Percentiles rank a stretch among this genome's conserved stretches.
Conservation (phyloP, 768 basidiomycete genomes). For the Trametes sanguinea region DNA sequence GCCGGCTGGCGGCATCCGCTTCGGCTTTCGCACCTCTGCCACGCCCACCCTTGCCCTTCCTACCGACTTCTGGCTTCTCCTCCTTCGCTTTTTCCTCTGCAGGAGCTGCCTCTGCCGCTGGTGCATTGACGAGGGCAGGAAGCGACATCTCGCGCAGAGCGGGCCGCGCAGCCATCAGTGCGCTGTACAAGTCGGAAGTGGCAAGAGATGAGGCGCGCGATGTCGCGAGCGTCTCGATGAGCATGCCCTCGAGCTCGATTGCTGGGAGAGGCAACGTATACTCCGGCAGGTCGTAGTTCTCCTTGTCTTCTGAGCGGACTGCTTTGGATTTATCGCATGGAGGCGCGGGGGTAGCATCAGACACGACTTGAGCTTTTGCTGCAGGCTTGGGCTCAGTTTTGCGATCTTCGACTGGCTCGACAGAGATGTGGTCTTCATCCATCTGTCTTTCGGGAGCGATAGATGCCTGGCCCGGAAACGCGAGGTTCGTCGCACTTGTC, state of each 20-base stretch:
- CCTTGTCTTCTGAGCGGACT: neutral
- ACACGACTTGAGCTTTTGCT: neutral
- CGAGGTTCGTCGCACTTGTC: slow-evolving; percentile 13
- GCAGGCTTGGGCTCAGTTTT: neutral
- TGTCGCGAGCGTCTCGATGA: slow-evolving; percentile 71
- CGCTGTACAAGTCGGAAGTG: slow-evolving; percentile 51
- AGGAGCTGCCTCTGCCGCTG: slow-evolving; percentile 2
- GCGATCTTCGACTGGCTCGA: neutral
- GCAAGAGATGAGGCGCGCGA: slow-evolving; percentile 71
- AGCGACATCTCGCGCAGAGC: slow-evolving; percentile 37
- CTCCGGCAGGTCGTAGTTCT: neutral
- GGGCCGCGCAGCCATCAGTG: slow-evolving; percentile 56
- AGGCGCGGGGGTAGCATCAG: neutral
- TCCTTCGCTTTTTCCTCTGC: slow-evolving; percentile 29
- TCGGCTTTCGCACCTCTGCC: slow-evolving; percentile 15
- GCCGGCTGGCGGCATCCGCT: slow-evolving; percentile 18
- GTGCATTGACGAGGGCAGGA: neutral
- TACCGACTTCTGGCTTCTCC: slow-evolving; percentile 2
- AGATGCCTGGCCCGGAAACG: neutral
- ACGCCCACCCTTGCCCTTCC: slow-evolving; percentile 24
- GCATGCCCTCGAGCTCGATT: slow-evolving; percentile 59
- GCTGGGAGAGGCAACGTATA: slow-evolving; percentile 30
- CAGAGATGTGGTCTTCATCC: no score
- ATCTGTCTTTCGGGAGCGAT: neutral
- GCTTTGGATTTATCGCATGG: neutral